Conservation (phyloP, 106 monocot species). For the Alisma plantagoaquatica region DNA sequence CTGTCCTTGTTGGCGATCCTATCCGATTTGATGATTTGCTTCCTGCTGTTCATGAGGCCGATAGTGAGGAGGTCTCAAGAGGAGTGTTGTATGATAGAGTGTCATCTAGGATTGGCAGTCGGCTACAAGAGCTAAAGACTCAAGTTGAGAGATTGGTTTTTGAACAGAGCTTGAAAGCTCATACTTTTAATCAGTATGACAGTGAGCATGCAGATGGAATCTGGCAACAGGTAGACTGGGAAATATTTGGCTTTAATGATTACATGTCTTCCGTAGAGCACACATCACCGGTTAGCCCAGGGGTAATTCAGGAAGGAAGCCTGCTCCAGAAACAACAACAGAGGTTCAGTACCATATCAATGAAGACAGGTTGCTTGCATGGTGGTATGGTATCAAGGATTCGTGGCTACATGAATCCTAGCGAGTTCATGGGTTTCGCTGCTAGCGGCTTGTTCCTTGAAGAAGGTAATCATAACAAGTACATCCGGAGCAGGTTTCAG, state of each 20-base stretch:
- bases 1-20: slow-evolving; percentile 79
- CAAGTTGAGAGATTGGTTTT: slow-evolving; percentile 50
- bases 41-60: slow-evolving; percentile 16
- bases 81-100: slow-evolving; percentile 62
- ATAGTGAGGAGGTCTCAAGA: slow-evolving; percentile 23
- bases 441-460: slow-evolving; percentile 64
- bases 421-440: slow-evolving; percentile 83
- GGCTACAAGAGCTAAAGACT: slow-evolving; percentile 52
- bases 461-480: slow-evolving; percentile 16
- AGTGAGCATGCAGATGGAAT: slow-evolving; percentile 17
- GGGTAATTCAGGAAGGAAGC: neutral
- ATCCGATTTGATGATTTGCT: slow-evolving; percentile 60
- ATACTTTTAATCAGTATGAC: slow-evolving; percentile 5
- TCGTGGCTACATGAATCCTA: slow-evolving; percentile 54
- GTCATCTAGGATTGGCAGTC: slow-evolving; percentile 48
- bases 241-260: slow-evolving; percentile 67
- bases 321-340: neutral
- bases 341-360: neutral
- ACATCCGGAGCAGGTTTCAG: slow-evolving; percentile 6
- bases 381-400: slow-evolving; percentile 48
- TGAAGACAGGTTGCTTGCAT: slow-evolving; percentile 20
- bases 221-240: slow-evolving; percentile 88
- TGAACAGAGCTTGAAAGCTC: slow-evolving; percentile 22
- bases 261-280: slow-evolving; percentile 18
- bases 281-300: neutral